Percentiles rank a stretch among this genome's conserved stretches.
These are phyloP conservation scores for Sugiyamaella chiloensis DNA, from an alignment of 805 yeast genomes.

Conservation along the genomic window DNA sequence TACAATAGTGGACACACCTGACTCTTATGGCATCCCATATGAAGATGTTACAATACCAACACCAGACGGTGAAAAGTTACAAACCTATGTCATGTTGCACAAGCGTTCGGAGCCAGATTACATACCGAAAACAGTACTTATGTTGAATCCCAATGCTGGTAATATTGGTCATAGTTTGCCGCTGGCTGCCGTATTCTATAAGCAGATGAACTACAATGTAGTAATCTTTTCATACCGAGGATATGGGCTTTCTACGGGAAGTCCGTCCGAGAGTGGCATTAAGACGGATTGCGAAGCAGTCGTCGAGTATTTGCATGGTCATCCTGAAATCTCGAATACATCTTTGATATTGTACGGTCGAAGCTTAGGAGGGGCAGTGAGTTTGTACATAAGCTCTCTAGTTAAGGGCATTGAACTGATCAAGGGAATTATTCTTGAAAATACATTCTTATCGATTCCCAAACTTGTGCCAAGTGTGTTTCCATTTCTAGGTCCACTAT, in stretches of 20 bases:
- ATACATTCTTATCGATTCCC: constrained; percentile 75
- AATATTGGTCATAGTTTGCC: constrained; percentile 91
- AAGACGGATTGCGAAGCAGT: constrained; percentile 78
- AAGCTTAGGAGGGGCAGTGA: constrained; percentile 93
- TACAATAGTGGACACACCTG: constrained; percentile 73
- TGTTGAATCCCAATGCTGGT: constrained; percentile 92
- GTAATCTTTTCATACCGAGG: constrained; percentile 88
- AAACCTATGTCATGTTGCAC: constrained; percentile 57
- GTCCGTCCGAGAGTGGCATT: constrained; percentile 71
- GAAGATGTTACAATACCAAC: constrained; percentile 61
- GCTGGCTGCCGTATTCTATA: constrained; percentile 65
- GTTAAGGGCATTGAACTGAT: constrained; percentile 46
- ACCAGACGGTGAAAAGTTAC: constrained; percentile 63
- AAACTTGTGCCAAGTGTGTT: constrained; percentile 61
- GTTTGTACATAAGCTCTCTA: constrained; percentile 68
- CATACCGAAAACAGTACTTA: constrained; percentile 63
- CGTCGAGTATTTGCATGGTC: constrained; percentile 53
- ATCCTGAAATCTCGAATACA: constrained; percentile 50
- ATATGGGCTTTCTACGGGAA: constrained; percentile 78
- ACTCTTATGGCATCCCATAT: constrained; percentile 59
- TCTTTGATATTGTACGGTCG: constrained; percentile 76
- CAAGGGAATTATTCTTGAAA: constrained; percentile 73
- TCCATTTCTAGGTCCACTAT: constrained; percentile 57
- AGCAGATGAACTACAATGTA: constrained; percentile 66
- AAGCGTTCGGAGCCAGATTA: constrained; percentile 40